Evolutionary conservation across 2,329 filamentous ascomycete species (phyloP), one percentile per base, ranked within the genome.

Genomic region (Fusarium papillatum): DNA sequence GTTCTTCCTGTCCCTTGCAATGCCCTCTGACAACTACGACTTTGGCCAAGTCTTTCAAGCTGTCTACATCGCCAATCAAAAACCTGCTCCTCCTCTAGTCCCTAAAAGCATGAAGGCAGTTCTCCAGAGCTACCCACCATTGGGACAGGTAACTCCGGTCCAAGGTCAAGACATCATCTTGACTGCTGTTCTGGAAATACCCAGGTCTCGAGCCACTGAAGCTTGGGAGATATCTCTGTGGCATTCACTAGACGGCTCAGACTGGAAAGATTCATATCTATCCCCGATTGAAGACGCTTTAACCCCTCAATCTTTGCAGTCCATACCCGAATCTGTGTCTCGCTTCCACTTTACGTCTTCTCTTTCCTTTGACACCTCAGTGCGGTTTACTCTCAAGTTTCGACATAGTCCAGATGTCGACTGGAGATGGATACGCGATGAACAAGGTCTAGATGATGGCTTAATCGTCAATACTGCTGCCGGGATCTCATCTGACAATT

Each of bases 181-280:
- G 76, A 92, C 90, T 1, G 92, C 94, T 9, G 83, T 96, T 16
- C 87, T 98, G 38, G 92, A 96, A 77, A 90, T 93, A 50, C 90
- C 90, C 48, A 83, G 82, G 26, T 86, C 86, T 41, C 88, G 89
- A 59, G 86, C 87, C 10, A 84, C 89, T 19, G 86, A 91, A 72
- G 79, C 87, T 24, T 97, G 94, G 93, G 90, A 97, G 77, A 90
- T 95, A 38, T 90, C 90, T 19, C 84, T 97, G 10, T 98, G 95
- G 95, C 91, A 95, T 69, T 88, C 88, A 6, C 73, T 79, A 73
- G 92, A 93, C 77, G 89, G 90, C 64, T 81, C 85, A 31, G 86
- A 87, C 76, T 87, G 89, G 91, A 72, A 84, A 83, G 85, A 96
- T 87, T 90, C 85, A 22, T 68, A 72, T 1, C 78, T 91, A 36